Base-by-base conservation (phyloP, 2,329 filamentous ascomycete genomes). In the Penicillium sp. region DNA sequence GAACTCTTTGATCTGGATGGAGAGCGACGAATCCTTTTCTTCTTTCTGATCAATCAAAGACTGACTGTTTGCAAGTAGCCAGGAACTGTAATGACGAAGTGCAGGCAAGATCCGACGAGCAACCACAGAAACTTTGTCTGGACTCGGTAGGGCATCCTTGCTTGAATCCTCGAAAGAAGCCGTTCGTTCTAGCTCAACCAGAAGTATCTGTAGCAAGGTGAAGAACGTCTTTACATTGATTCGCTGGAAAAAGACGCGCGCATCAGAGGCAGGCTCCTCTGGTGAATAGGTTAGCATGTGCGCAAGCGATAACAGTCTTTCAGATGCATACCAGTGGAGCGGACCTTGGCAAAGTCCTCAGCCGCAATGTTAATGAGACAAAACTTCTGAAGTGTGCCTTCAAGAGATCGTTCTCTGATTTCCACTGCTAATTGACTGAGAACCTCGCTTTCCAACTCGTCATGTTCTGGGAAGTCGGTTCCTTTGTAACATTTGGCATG, bases 401-500 rank as follows among this genome's bases (percentile, higher is more conserved):
- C 83, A 46, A 88, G 80, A 1, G 83, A 81, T 9, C 86, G 81
- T 57, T 86, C 84, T 68, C 89, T 91, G 27, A 94, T 78, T 29
- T 90, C 85, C 61, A 89, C 83, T 45, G 86, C 83, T 36, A 96
- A 77, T 47, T 92, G 88, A 63, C 88, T 87, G 56, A 96, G 79
- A 11, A 97, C 89, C 70, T 96, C 91, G 54, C 86, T 86, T 72
- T 97, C 92, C 27, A 97, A 79, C 69, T 96, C 92, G 50, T 88
- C 84, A 60, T 92, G 89, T 57, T 88, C 86, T 1, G 85, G 76
- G 64, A 94, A 92, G 43, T 86, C 82, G 56, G 88, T 81, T 31
- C 91, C 92, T 57, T 87, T 87, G 74, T 89, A 93, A 72, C 90
- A 93, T 67, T 88, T 86, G 45, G 91, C 91, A 70, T 97, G 93